phyloP scores from a whole-genome alignment of 768 basidiomycete genomes.

The Scleroderma bovista region DNA sequence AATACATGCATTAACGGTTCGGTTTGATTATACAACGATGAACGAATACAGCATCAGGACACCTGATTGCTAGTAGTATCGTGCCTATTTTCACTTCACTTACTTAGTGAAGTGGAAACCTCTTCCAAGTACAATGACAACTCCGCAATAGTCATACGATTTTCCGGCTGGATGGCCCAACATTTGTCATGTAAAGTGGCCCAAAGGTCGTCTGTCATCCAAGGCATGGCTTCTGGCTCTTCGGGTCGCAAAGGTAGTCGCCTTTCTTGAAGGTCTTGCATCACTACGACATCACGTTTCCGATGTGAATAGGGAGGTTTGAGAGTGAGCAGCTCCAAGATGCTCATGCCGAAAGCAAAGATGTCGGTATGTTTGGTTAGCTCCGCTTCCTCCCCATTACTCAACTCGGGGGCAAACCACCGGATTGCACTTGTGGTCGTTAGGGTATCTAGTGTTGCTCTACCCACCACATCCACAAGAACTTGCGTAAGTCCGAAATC shows the following conservation, averaged over 20 bases:
- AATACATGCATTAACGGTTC: too few relatives aligned
- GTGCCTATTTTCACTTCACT: neutral
- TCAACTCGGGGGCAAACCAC: conserved; percentile 60
- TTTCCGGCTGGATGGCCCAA: conserved; percentile 37
- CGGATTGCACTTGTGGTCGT: conserved; percentile 44
- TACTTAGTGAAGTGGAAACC: conserved; percentile 1
- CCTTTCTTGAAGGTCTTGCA: conserved; percentile 37
- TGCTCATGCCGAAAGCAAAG: conserved; percentile 57
- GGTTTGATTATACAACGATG: neutral
- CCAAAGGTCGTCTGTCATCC: conserved; percentile 48
- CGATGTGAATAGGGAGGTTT: conserved; percentile 44
- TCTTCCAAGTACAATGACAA: conserved; percentile 19
- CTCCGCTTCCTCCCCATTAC: conserved; percentile 35
- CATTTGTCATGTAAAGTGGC: conserved; percentile 35
- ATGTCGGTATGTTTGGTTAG: conserved; percentile 47
- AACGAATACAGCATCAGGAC: neutral
- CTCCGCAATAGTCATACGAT: conserved; percentile 38
- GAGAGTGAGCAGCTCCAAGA: conserved; percentile 54
- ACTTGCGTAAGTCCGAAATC: conserved; percentile 64
- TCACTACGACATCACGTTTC: conserved; percentile 46
- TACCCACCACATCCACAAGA: conserved; percentile 53
- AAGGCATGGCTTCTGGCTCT: conserved; percentile 25
- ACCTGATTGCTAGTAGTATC: neutral
- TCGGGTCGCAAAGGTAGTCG: conserved; percentile 41
- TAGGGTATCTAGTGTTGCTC: conserved; percentile 39